These are phyloP conservation scores for Chalaropsis ovoidea DNA, from an alignment of 2,329 filamentous ascomycete species.

Conservation along the genomic window DNA sequence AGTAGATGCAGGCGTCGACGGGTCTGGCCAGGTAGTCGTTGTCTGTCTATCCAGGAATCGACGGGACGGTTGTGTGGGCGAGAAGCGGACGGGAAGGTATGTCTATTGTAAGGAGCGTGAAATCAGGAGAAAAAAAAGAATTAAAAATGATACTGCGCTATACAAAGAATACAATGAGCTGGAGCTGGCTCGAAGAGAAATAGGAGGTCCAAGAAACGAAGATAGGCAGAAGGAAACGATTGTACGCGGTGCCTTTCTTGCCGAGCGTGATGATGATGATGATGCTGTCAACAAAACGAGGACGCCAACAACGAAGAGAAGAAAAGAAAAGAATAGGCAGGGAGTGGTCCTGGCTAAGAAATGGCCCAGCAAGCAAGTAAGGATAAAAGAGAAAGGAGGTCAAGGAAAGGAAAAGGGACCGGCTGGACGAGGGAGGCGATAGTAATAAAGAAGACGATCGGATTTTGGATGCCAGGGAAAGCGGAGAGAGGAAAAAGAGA, in stretches of 20 bases:
- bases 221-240: not conserved
- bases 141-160: slow-evolving; percentile 14
- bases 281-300: not conserved
- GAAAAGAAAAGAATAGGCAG: not conserved
- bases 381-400: not conserved
- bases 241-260: not conserved
- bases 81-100: not conserved
- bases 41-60: not conserved
- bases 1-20: not conserved
- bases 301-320: not conserved
- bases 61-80: not conserved
- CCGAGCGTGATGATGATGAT: not conserved
- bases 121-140: slow-evolving; percentile 1
- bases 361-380: not conserved
- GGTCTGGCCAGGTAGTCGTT: not conserved
- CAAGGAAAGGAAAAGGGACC: not conserved
- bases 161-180: slow-evolving; percentile 11
- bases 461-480: not conserved
- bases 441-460: slow-evolving; percentile 14
- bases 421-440: slow-evolving; percentile 4
- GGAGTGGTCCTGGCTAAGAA: not conserved
- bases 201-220: slow-evolving; percentile 7
- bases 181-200: slow-evolving; percentile 11
- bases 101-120: not conserved
- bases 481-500: slow-evolving; percentile 4